A percentile compares a stretch with the other conserved stretches of the same genome.
Conservation (phyloP, 164 flowering plant species). For the Houttuynia cordata region DNA sequence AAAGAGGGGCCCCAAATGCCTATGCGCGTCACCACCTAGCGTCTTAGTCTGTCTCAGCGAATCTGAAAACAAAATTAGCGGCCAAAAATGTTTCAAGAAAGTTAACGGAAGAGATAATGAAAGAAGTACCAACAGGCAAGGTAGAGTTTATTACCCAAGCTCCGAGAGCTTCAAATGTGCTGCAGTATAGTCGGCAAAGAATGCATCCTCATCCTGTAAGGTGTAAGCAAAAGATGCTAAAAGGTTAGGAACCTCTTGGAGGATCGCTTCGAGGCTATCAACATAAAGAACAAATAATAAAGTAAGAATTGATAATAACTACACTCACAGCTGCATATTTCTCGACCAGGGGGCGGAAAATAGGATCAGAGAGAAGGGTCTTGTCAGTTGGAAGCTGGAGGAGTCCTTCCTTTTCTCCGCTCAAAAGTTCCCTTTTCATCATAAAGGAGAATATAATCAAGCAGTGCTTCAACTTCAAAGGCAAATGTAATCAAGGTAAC, state of each 20-base stretch:
- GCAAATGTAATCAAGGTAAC: not conserved
- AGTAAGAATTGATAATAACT: not conserved
- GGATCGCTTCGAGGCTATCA: not conserved
- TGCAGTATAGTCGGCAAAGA: slow-evolving; percentile 27
- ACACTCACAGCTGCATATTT: slow-evolving; percentile 42
- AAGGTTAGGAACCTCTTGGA: not conserved
- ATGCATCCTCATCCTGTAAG: slow-evolving; percentile 27
- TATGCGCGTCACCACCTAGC: not conserved
- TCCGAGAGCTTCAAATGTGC: slow-evolving; percentile 35
- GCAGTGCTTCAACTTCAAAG: no score
- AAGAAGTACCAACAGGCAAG: not conserved
- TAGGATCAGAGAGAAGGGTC: slow-evolving; percentile 33
- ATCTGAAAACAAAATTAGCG: not conserved
- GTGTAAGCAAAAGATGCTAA: slow-evolving; percentile 4
- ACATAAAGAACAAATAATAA: not conserved
- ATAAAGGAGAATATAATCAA: not conserved
- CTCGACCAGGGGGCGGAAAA: slow-evolving; percentile 39
- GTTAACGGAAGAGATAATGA: not conserved
- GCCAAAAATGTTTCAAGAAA: not conserved
- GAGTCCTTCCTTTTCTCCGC: slow-evolving; percentile 44
- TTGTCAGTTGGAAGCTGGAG: slow-evolving; percentile 46
- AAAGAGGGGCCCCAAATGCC: not conserved
- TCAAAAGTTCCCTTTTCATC: slow-evolving; percentile 27
- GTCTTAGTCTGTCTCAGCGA: not conserved
- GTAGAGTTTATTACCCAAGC: slow-evolving; percentile 18